Base-by-base conservation (phyloP, 257 asterid genomes). In the Solanum virginianum region DNA sequence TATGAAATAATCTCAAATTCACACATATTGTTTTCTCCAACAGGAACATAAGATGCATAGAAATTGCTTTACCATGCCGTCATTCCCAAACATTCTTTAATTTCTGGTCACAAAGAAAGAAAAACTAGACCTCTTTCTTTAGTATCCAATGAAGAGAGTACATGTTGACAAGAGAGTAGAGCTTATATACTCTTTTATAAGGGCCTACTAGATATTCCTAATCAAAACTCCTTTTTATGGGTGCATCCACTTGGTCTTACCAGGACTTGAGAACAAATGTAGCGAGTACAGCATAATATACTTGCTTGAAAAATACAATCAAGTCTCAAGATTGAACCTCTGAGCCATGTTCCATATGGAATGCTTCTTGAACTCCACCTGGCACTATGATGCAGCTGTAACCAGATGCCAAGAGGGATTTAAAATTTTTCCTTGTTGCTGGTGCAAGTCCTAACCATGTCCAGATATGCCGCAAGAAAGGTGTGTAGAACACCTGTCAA, bases 381-480 rank as follows among this genome's bases (percentile, higher is more conserved):
- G 99, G 99, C 62, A 97, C 94, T 82, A 97, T 82, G 88, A 94
- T 87, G 89, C 99, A 94, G 92, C 98, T 97, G 82, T 91, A 90
- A 69, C 98, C 99, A 83, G 96, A 91, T 45, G 89, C 88, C 90
- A 97, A 85, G 87, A 97, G 97, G 68, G 97, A 91, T 80, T 43
- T 41, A 71, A 94, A 95, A 54, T 74, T 92, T 81, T 92, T 90
- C 91, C 94, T 94, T 7, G 98, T 85, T 72, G 98, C 98, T 41
- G 98, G 88, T 74, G 98, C 8, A 86, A 95, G 91, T 88, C 98
- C 98, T 88, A 93, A 87, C 99, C 99, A 97, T 1, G 98, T 86
- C 99, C 99, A 95, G 89, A 95, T 79, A 87, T 97, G 99, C 89
- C 99, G 91, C 95, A 97, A 39, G 92, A 97, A 90, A 70, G 99